Evolutionary conservation across 2,329 filamentous ascomycete species (phyloP).

Genomic region (Pseudogymnoascus sp.): DNA sequence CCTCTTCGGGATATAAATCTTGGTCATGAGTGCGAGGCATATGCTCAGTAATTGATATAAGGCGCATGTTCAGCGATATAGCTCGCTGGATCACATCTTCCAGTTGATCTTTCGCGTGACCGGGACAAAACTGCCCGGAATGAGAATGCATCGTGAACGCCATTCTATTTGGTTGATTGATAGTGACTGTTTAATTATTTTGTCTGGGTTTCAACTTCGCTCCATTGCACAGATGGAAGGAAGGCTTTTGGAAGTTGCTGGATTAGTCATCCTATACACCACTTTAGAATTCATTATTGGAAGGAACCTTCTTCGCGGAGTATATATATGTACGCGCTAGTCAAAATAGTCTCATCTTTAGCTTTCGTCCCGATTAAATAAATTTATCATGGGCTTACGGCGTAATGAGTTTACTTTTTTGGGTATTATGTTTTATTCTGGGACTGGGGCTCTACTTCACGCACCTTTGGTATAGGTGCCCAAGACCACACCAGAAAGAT

Average conservation of each 20-base stretch:
- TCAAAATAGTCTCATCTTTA: neutral
- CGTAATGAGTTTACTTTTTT: neutral
- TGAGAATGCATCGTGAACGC: slow-evolving; percentile 97
- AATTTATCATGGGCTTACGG: neutral
- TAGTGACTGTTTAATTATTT: neutral
- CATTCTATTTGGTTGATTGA: slow-evolving; percentile 43
- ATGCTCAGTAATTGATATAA: slow-evolving; percentile 86
- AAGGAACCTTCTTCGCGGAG: neutral
- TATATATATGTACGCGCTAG: neutral
- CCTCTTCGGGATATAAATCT: slow-evolving; percentile 92
- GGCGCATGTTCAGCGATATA: slow-evolving; percentile 68
- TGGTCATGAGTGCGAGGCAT: slow-evolving; percentile 69
- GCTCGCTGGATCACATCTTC: slow-evolving; percentile 77
- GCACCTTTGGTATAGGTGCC: neutral
- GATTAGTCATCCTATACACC: slow-evolving; percentile 1
- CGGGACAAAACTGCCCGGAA: slow-evolving; percentile 91
- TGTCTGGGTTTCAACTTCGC: neutral
- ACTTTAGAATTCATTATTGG: neutral
- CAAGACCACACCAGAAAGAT: neutral
- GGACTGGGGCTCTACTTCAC: neutral
- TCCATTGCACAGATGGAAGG: neutral
- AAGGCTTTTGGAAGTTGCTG: neutral
- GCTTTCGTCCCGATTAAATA: neutral
- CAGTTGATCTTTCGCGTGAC: slow-evolving; percentile 76
- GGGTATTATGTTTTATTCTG: neutral